phyloP scores from a whole-genome alignment of 2,329 filamentous ascomycete genomes.

The Metarhizium robertsii region DNA sequence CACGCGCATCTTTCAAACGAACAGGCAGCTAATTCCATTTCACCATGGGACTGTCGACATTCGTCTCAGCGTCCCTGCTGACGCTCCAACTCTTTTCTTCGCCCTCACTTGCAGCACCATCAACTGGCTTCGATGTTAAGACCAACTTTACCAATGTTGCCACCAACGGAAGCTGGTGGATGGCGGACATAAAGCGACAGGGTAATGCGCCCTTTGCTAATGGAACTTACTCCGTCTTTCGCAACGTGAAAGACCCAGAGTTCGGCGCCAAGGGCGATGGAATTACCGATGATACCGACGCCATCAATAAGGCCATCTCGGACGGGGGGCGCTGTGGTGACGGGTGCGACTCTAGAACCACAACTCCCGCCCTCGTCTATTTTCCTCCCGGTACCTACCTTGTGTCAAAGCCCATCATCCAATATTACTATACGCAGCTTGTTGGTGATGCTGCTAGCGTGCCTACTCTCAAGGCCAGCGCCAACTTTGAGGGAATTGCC shows the following conservation, averaged over 20 bases:
- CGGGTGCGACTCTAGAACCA: slow-evolving; percentile 75
- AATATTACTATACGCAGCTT: slow-evolving; percentile 90
- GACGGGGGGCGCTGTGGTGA: slow-evolving; percentile 71
- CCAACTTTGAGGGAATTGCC: slow-evolving; percentile 73
- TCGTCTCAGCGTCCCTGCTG: slow-evolving; percentile 32
- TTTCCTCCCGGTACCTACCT: slow-evolving; percentile 84
- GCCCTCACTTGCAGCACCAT: slow-evolving; percentile 22
- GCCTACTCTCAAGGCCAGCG: slow-evolving; percentile 66
- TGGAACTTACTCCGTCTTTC: slow-evolving; percentile 58
- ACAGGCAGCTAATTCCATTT: slow-evolving; percentile 22
- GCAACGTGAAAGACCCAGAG: slow-evolving; percentile 57
- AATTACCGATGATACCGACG: slow-evolving; percentile 71
- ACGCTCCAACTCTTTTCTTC: slow-evolving; percentile 32
- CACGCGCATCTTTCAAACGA: not conserved
- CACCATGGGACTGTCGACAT: slow-evolving; percentile 34
- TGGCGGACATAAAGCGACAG: slow-evolving; percentile 58
- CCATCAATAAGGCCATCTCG: slow-evolving; percentile 77
- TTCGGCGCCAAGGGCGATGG: slow-evolving; percentile 63
- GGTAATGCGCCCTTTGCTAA: slow-evolving; percentile 53
- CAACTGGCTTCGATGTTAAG: slow-evolving; percentile 12
- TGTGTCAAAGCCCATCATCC: slow-evolving; percentile 68
- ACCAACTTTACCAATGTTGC: slow-evolving; percentile 9
- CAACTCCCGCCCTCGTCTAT: slow-evolving; percentile 80
- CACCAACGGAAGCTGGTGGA: slow-evolving; percentile 54
- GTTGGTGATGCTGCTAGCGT: slow-evolving; percentile 67